These are phyloP conservation scores for Claviceps sorghi DNA, from an alignment of 2,329 filamentous ascomycete species.

Conservation along the genomic window DNA sequence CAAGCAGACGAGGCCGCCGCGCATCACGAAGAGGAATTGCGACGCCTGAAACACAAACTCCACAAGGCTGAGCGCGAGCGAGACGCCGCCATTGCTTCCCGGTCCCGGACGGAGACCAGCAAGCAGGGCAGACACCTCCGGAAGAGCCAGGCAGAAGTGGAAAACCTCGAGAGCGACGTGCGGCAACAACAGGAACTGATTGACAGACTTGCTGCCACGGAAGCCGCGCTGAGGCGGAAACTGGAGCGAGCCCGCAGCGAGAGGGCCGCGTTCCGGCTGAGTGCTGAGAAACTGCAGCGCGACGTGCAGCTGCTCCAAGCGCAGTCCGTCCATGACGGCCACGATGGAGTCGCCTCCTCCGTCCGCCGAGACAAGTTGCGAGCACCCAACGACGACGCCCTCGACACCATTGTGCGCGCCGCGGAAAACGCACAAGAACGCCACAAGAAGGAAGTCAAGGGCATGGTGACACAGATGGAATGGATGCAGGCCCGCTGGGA, in stretches of 20 bases:
- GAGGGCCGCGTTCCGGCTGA: conserved; percentile 39
- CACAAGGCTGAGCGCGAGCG: conserved; percentile 37
- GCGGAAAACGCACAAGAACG: conserved; percentile 49
- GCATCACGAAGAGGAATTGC: conserved; percentile 28
- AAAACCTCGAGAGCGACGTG: conserved; percentile 60
- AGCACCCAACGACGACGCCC: conserved; percentile 27
- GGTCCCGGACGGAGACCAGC: conserved; percentile 24
- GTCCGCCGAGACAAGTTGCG: conserved; percentile 19
- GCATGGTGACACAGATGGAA: conserved; percentile 76
- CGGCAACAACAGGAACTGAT: conserved; percentile 54
- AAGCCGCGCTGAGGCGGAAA: conserved; percentile 48
- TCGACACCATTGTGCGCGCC: conserved; percentile 43
- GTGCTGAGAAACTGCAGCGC: conserved; percentile 38
- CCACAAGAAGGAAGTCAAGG: conserved; percentile 63
- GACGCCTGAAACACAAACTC: conserved; percentile 32
- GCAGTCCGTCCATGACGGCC: conserved; percentile 16
- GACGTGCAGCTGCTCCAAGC: conserved; percentile 34
- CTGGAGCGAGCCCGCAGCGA: conserved; percentile 57
- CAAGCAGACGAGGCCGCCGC: conserved; percentile 33
- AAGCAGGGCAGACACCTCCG: conserved; percentile 47
- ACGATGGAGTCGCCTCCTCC: conserved; percentile 9
- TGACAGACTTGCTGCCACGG: conserved; percentile 38
- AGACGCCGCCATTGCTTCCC: conserved; percentile 17
- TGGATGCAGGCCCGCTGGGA: conserved; percentile 73
- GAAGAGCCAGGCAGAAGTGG: conserved; percentile 47